Percentiles rank a stretch among this genome's conserved stretches.
phyloP scores from a whole-genome alignment of 768 basidiomycete genomes.

The Boletus huronensis region DNA sequence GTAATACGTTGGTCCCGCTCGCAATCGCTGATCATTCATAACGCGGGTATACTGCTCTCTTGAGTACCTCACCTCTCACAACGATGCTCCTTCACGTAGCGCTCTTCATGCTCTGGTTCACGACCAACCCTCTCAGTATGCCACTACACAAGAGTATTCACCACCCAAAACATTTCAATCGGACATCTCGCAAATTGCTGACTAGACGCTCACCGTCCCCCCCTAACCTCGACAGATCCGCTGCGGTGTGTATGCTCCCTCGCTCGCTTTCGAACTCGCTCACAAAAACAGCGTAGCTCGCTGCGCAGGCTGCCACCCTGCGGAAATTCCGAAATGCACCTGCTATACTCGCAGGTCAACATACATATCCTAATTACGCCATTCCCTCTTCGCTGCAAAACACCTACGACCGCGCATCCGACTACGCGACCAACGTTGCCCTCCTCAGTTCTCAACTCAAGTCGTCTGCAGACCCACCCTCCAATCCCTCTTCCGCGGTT shows the following conservation, averaged over 20 bases:
- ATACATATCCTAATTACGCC: slow-evolving; percentile 2
- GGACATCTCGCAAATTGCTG: background rate
- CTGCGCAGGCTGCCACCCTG: slow-evolving; percentile 8
- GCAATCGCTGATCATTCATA: slow-evolving; percentile 9
- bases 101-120: slow-evolving; percentile 10
- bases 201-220: background rate
- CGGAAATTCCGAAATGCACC: slow-evolving; percentile 20
- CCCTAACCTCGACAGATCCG: background rate
- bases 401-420: slow-evolving; percentile 20
- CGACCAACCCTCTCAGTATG: slow-evolving; percentile 1
- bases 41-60: background rate
- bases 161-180: background rate
- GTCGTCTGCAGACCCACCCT: background rate
- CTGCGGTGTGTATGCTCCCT: slow-evolving; percentile 6
- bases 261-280: background rate
- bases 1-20: slow-evolving; percentile 7
- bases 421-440: slow-evolving; percentile 12
- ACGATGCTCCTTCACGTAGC: slow-evolving; percentile 11
- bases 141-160: slow-evolving; percentile 9
- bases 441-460: background rate
- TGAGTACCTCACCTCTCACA: background rate
- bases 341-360: slow-evolving; percentile 9
- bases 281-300: slow-evolving; percentile 10
- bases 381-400: slow-evolving; percentile 13
- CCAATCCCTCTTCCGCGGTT: background rate